Evolutionary conservation across 768 basidiomycete genomes (phyloP), one percentile per base, ranked within the genome.

Genomic region (Pholiota microspora): DNA sequence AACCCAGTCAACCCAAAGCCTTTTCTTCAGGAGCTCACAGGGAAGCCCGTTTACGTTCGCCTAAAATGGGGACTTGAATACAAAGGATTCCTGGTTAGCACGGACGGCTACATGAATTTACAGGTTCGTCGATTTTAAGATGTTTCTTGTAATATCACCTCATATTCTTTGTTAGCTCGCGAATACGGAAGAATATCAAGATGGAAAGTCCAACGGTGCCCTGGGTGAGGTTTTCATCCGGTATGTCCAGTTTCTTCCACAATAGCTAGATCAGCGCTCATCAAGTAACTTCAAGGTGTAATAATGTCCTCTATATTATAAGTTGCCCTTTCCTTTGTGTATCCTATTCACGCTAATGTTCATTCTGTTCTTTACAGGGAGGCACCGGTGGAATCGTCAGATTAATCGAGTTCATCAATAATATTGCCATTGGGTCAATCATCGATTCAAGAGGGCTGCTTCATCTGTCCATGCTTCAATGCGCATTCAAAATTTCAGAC

Each of bases 31-130:
- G 95, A 97, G 70, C 86, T 98, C 62, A 98, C 97, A 24, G 97
- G 97, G 59, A 98, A 99, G 78, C 88, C 89, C 34, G 92, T 98
- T 42, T 91, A 86, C 66, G 97, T 98, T 59, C 84, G 85, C 56
- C 83, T 99, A 66, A 99, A 99, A 77, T 99, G 97, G 97, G 97
- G 97, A 58, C 80, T 98, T 48, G 94, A 98, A 68, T 98, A 98
- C 81, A 97, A 94, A 77, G 97, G 97, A 38, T 99, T 97, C 77
- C 82, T 99, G 59, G 97, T 99, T 61, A 95, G 92, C 66, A 98
- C 97, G 6, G 97, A 99, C 72, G 93, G 93, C 10, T 99, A 97
- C 76, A 98, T 98, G 97, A 99, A 99, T 71, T 83, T 99, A 45
- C 97, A 99, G 80, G 96, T 92, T 64, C 56, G 76, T 69, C 51